A percentile compares a stretch with the other conserved stretches of the same genome.
Evolutionary conservation across 495 filamentous ascomycete species (phyloP).

Genomic region (Penicillium diatomitis): DNA sequence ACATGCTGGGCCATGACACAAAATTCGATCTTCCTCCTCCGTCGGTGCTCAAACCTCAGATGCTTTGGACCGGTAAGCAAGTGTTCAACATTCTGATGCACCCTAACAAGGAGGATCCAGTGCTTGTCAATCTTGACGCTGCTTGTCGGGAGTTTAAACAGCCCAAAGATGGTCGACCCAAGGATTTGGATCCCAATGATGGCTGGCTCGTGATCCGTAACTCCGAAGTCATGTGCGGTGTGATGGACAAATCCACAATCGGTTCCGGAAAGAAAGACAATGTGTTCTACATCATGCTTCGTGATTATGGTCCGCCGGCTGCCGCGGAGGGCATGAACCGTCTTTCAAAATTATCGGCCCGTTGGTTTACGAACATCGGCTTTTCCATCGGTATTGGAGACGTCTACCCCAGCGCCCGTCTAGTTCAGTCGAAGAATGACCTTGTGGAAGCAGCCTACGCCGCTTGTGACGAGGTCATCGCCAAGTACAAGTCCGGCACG

Average conservation of each 20-base stretch:
- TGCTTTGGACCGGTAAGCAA: conserved; percentile 96
- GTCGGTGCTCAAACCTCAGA: conserved; percentile 72
- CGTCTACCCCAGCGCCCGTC: conserved; percentile 66
- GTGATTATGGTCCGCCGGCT: conserved; percentile 85
- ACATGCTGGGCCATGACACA: conserved; percentile 79
- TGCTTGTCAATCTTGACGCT: conserved; percentile 86
- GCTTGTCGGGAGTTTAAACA: conserved; percentile 73
- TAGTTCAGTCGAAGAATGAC: conserved; percentile 59
- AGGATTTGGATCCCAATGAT: conserved; percentile 77
- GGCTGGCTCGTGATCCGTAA: conserved; percentile 86
- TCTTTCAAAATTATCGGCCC: conserved; percentile 78
- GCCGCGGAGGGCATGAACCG: conserved; percentile 92
- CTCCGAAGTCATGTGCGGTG: conserved; percentile 95
- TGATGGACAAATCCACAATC: conserved; percentile 95
- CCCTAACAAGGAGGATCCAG: conserved; percentile 69
- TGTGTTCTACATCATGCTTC: conserved; percentile 89
- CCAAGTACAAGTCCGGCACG: conserved; percentile 63
- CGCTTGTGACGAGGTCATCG: conserved; percentile 77
- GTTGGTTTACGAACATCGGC: conserved; percentile 80
- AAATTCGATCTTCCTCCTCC: conserved; percentile 82
- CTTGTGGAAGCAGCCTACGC: conserved; percentile 73
- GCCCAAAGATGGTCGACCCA: conserved; percentile 38
- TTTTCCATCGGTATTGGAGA: conserved; percentile 96
- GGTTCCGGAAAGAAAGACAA: conserved; percentile 96
- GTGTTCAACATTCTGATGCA: conserved; percentile 93